A percentile compares a stretch with the other conserved stretches of the same genome.
These are phyloP conservation scores for Geranium brycei DNA, from an alignment of 345 rosid genomes.

Conservation along the genomic window DNA sequence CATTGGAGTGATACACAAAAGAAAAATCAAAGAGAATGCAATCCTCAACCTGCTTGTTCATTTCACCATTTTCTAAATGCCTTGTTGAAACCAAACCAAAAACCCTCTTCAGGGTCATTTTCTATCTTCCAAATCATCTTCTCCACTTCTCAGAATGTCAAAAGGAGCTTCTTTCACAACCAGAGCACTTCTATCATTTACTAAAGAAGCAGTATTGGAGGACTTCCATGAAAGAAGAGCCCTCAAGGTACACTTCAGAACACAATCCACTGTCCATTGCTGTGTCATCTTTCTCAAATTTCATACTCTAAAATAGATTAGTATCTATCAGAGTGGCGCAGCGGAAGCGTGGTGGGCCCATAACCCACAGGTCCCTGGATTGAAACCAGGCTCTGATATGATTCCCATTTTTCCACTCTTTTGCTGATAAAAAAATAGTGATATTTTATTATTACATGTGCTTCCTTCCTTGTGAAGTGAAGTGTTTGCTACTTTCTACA, in stretches of 20 bases:
- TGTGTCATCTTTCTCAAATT: too few species aligned
- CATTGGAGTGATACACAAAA: not conserved
- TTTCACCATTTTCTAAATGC: constrained; percentile 20
- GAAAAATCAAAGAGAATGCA: constrained; percentile 12
- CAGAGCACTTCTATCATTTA: constrained; percentile 26
- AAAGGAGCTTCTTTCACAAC: constrained; percentile 10
- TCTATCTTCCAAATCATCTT: constrained; percentile 16
- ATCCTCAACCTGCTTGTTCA: constrained; percentile 21
- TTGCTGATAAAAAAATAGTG: too few species aligned
- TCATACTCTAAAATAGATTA: too few species aligned
- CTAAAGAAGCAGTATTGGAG: constrained; percentile 26
- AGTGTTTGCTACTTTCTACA: not conserved
- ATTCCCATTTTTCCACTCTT: not conserved
- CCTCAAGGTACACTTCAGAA: constrained; percentile 27
- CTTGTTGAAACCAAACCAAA: constrained; percentile 19
- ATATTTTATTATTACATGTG: not conserved
- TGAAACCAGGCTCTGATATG: constrained; percentile 57
- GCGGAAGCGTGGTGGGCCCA: constrained; percentile 85
- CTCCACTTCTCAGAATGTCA: not conserved
- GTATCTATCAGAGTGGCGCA: constrained; percentile 70
- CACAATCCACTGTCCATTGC: too few species aligned
- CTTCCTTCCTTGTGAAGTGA: too few species aligned
- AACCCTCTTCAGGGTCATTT: constrained; percentile 18
- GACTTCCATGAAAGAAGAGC: constrained; percentile 37
- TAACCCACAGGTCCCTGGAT: constrained; percentile 77